Percentiles rank a stretch among this genome's conserved stretches.
These are phyloP conservation scores for Hibiscus syriacus DNA, from an alignment of 345 rosid genomes.

Conservation along the genomic window DNA sequence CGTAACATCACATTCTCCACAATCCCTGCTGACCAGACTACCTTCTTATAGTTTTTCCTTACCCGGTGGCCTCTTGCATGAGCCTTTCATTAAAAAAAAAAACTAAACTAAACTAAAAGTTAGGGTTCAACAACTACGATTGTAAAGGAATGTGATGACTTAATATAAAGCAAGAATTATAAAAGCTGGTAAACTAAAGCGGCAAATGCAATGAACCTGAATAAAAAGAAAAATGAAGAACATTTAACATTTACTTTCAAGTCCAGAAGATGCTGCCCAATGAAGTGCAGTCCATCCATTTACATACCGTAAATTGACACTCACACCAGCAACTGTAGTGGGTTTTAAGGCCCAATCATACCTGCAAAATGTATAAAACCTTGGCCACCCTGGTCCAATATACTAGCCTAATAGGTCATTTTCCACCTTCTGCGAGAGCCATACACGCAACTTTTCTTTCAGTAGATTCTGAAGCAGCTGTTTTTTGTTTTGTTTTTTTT, in stretches of 20 bases:
- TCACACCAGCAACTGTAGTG: constrained; percentile 70
- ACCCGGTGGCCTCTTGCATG: constrained; percentile 90
- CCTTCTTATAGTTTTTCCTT: constrained; percentile 69
- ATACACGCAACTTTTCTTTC: constrained; percentile 64
- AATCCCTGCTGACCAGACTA: constrained; percentile 86
- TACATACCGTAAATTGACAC: constrained; percentile 75
- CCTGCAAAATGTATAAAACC: constrained; percentile 94
- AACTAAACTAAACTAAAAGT: constrained; percentile 3
- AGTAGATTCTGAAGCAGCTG: constrained; percentile 55
- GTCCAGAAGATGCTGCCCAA: constrained; percentile 91
- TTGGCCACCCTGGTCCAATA: constrained; percentile 82
- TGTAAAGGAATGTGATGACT: not conserved
- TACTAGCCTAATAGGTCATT: constrained; percentile 78
- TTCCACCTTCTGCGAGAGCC: constrained; percentile 86
- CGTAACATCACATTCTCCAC: constrained; percentile 82
- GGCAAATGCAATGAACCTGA: constrained; percentile 44
- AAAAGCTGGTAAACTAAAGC: not conserved
- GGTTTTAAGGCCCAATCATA: constrained; percentile 94
- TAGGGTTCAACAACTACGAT: constrained; percentile 5
- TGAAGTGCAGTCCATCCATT: constrained; percentile 99
- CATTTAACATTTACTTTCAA: not conserved
- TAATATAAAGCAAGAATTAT: not conserved
- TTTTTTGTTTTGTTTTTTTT: constrained; percentile 40
- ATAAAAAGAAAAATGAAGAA: constrained; percentile 15
- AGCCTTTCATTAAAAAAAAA: constrained; percentile 63